Evolutionary conservation across 2,329 filamentous ascomycete species (phyloP), one percentile per base, ranked within the genome.

Genomic region (Claviceps lovelessii): DNA sequence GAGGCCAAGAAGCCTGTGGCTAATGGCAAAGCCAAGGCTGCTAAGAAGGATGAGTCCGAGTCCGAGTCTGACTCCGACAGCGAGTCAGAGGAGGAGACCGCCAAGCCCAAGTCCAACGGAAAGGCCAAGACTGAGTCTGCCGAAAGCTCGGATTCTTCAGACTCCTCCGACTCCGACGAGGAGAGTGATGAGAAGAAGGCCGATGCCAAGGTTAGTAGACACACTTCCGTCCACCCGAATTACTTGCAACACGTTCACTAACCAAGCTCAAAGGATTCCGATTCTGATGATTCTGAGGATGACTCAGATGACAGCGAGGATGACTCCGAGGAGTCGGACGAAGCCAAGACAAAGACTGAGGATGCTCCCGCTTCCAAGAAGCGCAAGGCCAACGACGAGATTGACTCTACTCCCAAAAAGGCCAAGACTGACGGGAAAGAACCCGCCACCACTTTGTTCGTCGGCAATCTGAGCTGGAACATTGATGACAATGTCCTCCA

Each of bases 381-480:
- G 70, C 71, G 70, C 61, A 72, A 76, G 70, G 70, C 70, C 55
- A 75, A 77, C 60, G 74, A 77, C 49, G 68, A 72, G 54, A 73
- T 75, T 55, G 69, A 72, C 53, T 70, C 78, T 41, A 71, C 73
- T 17, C 67, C 77, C 57, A 88, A 88, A 80, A 87, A 86, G 77
- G 72, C 74, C 67, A 86, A 86, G 78, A 78, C 76, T 41, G 79
- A 83, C 55, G 51, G 52, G 35, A 69, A 76, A 56, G 69, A 58
- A 44, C 58, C 68, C 41, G 39, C 39, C n/a, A 63, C 65, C 42
- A 95, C 90, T 64, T 83, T 96, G 54, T 96, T 95, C 71, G 83
- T 90, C 61, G 90, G 90, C 62, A 91, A 89, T 76, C 77, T 96
- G 60, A 89, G 87, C 72, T 96, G 90, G 90, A 88, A 84, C 67